Evolutionary conservation across 2,329 filamentous ascomycete genomes (phyloP).

Genomic region (Pezicula radicicola): DNA sequence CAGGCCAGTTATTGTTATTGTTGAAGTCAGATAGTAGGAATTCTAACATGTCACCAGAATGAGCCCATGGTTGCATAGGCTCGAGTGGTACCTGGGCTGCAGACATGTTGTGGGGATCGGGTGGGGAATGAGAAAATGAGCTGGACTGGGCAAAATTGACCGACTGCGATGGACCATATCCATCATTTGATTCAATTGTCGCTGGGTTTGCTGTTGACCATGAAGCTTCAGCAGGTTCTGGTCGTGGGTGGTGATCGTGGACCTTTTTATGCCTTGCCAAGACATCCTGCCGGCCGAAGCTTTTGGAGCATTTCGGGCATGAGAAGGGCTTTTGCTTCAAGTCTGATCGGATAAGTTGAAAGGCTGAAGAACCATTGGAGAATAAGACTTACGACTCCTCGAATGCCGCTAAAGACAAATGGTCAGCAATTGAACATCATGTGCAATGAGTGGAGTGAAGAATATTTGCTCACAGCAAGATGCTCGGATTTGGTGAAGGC

Average conservation of each 20-base stretch:
- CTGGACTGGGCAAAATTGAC: neutral
- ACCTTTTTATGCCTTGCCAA: slow-evolving; percentile 39
- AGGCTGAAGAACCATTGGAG: neutral
- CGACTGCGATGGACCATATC: neutral
- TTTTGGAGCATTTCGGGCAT: slow-evolving; percentile 34
- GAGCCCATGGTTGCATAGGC: slow-evolving; percentile 1
- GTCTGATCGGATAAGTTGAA: neutral
- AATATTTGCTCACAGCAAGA: slow-evolving; percentile 5
- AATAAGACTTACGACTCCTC: neutral
- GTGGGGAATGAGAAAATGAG: neutral
- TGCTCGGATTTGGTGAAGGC: slow-evolving; percentile 7
- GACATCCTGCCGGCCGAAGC: slow-evolving; percentile 39
- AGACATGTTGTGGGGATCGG: neutral
- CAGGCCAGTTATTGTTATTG: slow-evolving; percentile 3
- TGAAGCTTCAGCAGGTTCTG: slow-evolving; percentile 13
- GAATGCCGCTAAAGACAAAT: neutral
- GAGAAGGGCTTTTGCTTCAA: slow-evolving; percentile 27
- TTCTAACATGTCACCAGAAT: slow-evolving; percentile 5
- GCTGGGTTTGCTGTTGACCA: slow-evolving; percentile 13
- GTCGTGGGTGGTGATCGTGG: slow-evolving; percentile 16
- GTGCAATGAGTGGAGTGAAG: neutral
- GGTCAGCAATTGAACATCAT: neutral
- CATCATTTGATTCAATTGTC: neutral
- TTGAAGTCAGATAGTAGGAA: slow-evolving; percentile 5
- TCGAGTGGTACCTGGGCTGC: slow-evolving; percentile 19